A percentile compares a stretch with the other conserved stretches of the same genome.
These are phyloP conservation scores for Citrus sp. DNA, from an alignment of 345 rosid genomes.

Conservation along the genomic window DNA sequence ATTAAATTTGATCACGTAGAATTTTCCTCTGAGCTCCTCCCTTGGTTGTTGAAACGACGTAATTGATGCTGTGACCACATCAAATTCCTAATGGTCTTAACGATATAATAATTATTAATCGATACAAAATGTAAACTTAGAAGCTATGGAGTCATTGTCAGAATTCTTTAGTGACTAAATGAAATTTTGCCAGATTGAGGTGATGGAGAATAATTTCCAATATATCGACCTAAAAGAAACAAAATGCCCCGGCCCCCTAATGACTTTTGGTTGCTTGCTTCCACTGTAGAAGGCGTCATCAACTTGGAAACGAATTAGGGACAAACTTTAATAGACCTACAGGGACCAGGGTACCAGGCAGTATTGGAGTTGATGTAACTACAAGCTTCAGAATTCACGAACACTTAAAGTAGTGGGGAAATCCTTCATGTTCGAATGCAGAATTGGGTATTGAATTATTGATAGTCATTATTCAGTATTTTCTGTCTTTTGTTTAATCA, in stretches of 20 bases:
- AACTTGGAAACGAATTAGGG: background rate
- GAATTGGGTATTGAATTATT: background rate
- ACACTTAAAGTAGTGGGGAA: background rate
- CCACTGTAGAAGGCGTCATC: background rate
- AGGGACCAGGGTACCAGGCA: background rate
- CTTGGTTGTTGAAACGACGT: no score
- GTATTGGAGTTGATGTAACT: no score
- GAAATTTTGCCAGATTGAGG: no score
- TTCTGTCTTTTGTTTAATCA: background rate
- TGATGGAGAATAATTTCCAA: no score
- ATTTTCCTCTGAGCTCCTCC: no score
- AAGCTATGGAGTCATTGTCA: no score
- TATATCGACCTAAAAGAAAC: background rate
- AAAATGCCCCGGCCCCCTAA: background rate
- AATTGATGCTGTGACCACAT: no score
- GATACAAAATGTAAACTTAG: no score
- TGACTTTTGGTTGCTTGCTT: background rate
- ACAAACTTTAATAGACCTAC: background rate
- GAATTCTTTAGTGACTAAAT: no score
- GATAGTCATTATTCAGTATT: background rate
- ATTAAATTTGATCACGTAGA: no score
- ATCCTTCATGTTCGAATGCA: constrained; percentile 3
- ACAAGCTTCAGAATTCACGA: background rate
- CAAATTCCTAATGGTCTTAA: no score
- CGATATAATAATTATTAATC: no score